These are phyloP conservation scores for Cladosporium halotolerans DNA, from an alignment of 2,329 filamentous ascomycete genomes.

Conservation along the genomic window DNA sequence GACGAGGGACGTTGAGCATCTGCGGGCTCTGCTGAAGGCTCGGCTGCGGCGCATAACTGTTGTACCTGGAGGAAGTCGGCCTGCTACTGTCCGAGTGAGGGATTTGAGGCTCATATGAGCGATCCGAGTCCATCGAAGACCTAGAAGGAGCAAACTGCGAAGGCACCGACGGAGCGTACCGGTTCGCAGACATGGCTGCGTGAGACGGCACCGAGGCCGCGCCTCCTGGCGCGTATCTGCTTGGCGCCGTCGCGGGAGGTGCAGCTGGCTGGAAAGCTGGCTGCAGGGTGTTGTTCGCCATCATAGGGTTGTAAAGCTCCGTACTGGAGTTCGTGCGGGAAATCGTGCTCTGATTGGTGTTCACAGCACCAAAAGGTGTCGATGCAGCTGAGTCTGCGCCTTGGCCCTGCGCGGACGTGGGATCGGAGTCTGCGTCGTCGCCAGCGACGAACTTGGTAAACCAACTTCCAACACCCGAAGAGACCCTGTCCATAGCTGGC, in stretches of 20 bases:
- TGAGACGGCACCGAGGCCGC: conserved; percentile 11
- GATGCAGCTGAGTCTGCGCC: conserved; percentile 50
- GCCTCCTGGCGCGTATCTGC: conserved; percentile 29
- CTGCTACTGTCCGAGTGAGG: conserved; percentile 12
- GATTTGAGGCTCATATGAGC: conserved; percentile 14
- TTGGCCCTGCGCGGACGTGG: conserved; percentile 40
- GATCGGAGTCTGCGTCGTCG: conserved; percentile 67
- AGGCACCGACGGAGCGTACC: conserved; percentile 10
- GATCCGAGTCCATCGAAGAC: conserved; percentile 34
- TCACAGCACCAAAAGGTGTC: conserved; percentile 77
- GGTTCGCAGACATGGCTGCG: conserved; percentile 1
- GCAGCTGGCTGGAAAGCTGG: conserved; percentile 14
- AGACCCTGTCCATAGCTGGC: conserved; percentile 92
- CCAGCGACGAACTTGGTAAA: conserved; percentile 97
- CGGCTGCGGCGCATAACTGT: conserved; percentile 23
- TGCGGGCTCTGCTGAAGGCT: conserved; percentile 7
- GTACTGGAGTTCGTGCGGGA: conserved; percentile 58
- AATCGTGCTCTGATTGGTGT: conserved; percentile 51
- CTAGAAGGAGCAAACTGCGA: conserved; percentile 23
- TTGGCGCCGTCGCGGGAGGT: conserved; percentile 16
- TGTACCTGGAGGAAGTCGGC: conserved; percentile 20
- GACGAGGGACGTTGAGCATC: conserved; percentile 22
- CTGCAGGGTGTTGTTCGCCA: conserved; percentile 28
- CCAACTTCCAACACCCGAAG: conserved; percentile 79
- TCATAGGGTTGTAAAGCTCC: conserved; percentile 63